Evolutionary conservation across 106 monocot species (phyloP), one percentile per base, ranked within the genome.

Genomic region (Allium cepa): DNA sequence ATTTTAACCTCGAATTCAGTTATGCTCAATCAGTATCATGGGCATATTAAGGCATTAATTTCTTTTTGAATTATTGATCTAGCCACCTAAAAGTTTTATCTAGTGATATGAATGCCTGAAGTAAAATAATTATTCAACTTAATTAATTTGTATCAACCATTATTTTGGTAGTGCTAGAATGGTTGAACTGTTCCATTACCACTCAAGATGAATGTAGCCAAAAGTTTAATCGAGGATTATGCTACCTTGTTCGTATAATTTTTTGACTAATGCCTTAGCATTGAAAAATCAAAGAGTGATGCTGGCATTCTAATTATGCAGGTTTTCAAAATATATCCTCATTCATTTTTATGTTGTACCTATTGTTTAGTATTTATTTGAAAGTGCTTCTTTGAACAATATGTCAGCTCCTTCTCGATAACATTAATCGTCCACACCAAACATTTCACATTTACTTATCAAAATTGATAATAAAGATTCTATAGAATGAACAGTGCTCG

Each of bases 301-400:
- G 58, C 76, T 70, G 97, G 97, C 58, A 73, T 97, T 73, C 84
- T 97, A 47, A 87, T 97, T 77, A 56, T 97, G 67, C 97, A 97
- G 97, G 97, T 97, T 68, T 58, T 16, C 52, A 27, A 67, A 17
- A 67, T 67, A 67, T 27, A 49, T 26, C 53, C 22, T 53, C 10
- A 9, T 28, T 47, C 58, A 49, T 70, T 11, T 71, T 59, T 52
- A 16, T 77, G 45, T 36, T 16, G 4, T 47, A 1, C 48, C 10
- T 18, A 15, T 7, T 50, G n/a, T 14, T 27, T 68, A 0, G 56
- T 18, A 62, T 22, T 14, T 58, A 66, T 64, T 12, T 66, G 9
- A 56, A 13, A 12, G 18, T 9, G 1, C 49, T 13, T 58, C 9
- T 67, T 52, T 66, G 59, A 16, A 45, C 58, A 56, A 55, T 57